phyloP scores from a whole-genome alignment of 1,284 basidiomycete species.

The Rugosomyces carneus region DNA sequence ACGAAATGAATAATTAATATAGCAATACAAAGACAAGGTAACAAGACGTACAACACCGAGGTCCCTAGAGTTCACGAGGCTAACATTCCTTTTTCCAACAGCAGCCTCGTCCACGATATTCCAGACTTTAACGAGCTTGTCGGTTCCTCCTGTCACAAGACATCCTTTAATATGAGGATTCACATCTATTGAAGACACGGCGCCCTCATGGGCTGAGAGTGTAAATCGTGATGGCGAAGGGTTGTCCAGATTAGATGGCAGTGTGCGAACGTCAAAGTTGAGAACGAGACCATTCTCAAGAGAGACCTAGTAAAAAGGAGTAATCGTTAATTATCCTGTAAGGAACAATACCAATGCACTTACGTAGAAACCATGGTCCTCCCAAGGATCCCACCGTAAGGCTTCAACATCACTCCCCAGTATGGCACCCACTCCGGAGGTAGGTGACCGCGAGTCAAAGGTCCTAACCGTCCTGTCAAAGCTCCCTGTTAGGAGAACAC shows the following conservation, averaged over 20 bases:
- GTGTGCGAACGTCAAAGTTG: conserved; percentile 84
- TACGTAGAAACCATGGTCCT: conserved; percentile 82
- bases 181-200: conserved; percentile 87
- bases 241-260: conserved; percentile 58
- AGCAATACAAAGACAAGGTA: background rate
- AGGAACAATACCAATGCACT: conserved; percentile 24
- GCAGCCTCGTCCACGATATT: conserved; percentile 71
- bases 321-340: conserved; percentile 6
- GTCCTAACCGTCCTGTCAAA: conserved; percentile 92
- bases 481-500: conserved; percentile 86
- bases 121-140: conserved; percentile 95
- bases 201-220: conserved; percentile 91
- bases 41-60: conserved; percentile 80
- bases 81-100: conserved; percentile 71
- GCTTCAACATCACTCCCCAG: conserved; percentile 92
- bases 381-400: conserved; percentile 95
- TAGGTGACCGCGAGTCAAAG: conserved; percentile 87
- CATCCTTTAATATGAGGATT: conserved; percentile 90
- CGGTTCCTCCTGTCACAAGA: conserved; percentile 88
- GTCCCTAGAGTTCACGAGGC: conserved; percentile 84
- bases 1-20: background rate
- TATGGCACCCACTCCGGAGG: conserved; percentile 70
- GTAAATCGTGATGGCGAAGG: conserved; percentile 79
- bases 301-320: conserved; percentile 55
- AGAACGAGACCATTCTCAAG: conserved; percentile 90